phyloP scores from a whole-genome alignment of 768 basidiomycete species.

The Phaeotremella fagi region DNA sequence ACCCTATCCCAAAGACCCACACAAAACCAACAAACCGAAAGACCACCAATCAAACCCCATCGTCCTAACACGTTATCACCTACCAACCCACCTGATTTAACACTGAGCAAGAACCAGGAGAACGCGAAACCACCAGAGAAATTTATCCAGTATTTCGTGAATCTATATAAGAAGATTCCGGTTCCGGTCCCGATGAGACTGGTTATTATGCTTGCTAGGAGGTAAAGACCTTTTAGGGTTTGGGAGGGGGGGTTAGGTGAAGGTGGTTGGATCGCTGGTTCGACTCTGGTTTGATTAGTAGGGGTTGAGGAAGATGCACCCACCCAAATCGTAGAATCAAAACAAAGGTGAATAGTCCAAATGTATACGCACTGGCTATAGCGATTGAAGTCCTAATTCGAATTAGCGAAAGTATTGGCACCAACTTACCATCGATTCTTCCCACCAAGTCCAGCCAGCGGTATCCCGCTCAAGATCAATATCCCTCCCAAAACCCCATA shows the following conservation, averaged over 20 bases:
- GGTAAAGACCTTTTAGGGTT: conserved; percentile 82
- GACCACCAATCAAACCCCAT: conserved; percentile 88
- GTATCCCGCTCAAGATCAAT: conserved; percentile 82
- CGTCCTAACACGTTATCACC: conserved; percentile 63
- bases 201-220: conserved; percentile 72
- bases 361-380: conserved; percentile 82
- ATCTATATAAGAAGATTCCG: conserved; percentile 90
- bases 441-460: conserved; percentile 85
- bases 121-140: conserved; percentile 78
- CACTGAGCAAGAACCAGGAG: conserved; percentile 80
- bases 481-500: conserved; percentile 84
- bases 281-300: conserved; percentile 59
- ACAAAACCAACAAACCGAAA: conserved; percentile 72
- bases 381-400: conserved; percentile 79
- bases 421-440: conserved; percentile 81
- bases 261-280: conserved; percentile 56
- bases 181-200: conserved; percentile 78
- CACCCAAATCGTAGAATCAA: conserved; percentile 57
- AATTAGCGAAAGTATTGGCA: conserved; percentile 13
- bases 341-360: conserved; percentile 77
- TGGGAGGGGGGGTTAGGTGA: conserved; percentile 63
- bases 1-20: conserved; percentile 78
- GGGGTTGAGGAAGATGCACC: conserved; percentile 3
- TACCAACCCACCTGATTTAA: conserved; percentile 76
- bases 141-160: conserved; percentile 69